These are phyloP conservation scores for Neoarthrinium moseri DNA, from an alignment of 2,329 filamentous ascomycete genomes.

Conservation along the genomic window DNA sequence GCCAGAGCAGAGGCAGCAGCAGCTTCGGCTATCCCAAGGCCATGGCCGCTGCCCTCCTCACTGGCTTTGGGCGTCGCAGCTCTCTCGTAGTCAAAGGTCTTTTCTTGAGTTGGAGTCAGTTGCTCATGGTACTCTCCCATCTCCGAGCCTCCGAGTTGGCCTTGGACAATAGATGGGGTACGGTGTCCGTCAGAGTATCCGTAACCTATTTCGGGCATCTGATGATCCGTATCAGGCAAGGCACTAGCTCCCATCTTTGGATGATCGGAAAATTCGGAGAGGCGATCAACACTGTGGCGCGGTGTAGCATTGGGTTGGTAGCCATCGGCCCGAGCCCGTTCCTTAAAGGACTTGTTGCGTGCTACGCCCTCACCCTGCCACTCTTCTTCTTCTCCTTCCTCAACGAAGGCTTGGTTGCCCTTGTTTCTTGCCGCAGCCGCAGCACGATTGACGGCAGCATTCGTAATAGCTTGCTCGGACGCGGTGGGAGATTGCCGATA, in stretches of 20 bases:
- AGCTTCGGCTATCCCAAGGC: slow-evolving; percentile 41
- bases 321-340: slow-evolving; percentile 54
- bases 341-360: slow-evolving; percentile 65
- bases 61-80: slow-evolving; percentile 26
- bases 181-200: slow-evolving; percentile 44
- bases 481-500: slow-evolving; percentile 53
- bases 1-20: slow-evolving; percentile 55
- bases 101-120: slow-evolving; percentile 31
- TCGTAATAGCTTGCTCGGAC: slow-evolving; percentile 57
- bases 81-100: slow-evolving; percentile 25
- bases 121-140: slow-evolving; percentile 27
- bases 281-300: slow-evolving; percentile 56
- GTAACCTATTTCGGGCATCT: slow-evolving; percentile 77
- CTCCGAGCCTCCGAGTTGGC: slow-evolving; percentile 58
- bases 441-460: slow-evolving; percentile 49
- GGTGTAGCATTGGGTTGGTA: slow-evolving; percentile 55
- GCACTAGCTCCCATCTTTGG: slow-evolving; percentile 66
- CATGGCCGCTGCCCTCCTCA: slow-evolving; percentile 35
- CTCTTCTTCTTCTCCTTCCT: slow-evolving; percentile 34
- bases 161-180: slow-evolving; percentile 80
- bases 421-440: slow-evolving; percentile 52
- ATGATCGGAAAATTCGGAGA: slow-evolving; percentile 49
- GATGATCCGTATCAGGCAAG: slow-evolving; percentile 66
- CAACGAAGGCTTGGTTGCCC: slow-evolving; percentile 34
- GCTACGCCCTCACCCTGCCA: slow-evolving; percentile 51